Percentiles rank a stretch among this genome's conserved stretches.
Evolutionary conservation across 352 stramenopile genomes (phyloP).

Genomic region (Globisporangium cylindrosporum): DNA sequence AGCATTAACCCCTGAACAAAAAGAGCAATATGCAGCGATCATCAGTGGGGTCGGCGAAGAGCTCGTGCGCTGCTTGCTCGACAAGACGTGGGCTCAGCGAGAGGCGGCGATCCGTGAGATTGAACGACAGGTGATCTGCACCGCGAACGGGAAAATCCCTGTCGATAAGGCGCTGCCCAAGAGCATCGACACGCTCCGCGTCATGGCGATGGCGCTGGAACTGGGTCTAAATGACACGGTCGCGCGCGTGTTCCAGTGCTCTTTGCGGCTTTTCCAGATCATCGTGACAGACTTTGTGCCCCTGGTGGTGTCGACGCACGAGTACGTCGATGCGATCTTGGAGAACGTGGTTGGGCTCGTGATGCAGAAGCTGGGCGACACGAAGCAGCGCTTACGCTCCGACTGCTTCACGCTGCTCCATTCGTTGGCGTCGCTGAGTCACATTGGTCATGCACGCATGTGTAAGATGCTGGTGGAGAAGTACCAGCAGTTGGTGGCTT

Average conservation of each 20-base stretch:
- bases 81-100: constrained; percentile 77
- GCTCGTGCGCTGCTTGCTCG: constrained; percentile 71
- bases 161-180: constrained; percentile 50
- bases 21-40: constrained; percentile 40
- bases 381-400: constrained; percentile 66
- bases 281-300: constrained; percentile 72
- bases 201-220: constrained; percentile 58
- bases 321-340: constrained; percentile 58
- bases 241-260: constrained; percentile 75
- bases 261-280: constrained; percentile 66
- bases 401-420: constrained; percentile 75
- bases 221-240: constrained; percentile 75
- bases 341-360: constrained; percentile 56
- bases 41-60: constrained; percentile 65
- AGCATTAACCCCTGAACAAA: constrained; percentile 60
- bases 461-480: constrained; percentile 63
- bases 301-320: constrained; percentile 36
- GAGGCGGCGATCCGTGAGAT: constrained; percentile 75
- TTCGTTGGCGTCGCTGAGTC: constrained; percentile 48
- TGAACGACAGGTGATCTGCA: constrained; percentile 60
- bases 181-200: constrained; percentile 51
- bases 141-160: constrained; percentile 38
- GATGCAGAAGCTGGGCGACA: constrained; percentile 74
- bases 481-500: constrained; percentile 37
- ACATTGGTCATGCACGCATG: constrained; percentile 61